These are phyloP conservation scores for Coemansia sp. DNA, from an alignment of 192 early-diverging fungal species.

Conservation along the genomic window DNA sequence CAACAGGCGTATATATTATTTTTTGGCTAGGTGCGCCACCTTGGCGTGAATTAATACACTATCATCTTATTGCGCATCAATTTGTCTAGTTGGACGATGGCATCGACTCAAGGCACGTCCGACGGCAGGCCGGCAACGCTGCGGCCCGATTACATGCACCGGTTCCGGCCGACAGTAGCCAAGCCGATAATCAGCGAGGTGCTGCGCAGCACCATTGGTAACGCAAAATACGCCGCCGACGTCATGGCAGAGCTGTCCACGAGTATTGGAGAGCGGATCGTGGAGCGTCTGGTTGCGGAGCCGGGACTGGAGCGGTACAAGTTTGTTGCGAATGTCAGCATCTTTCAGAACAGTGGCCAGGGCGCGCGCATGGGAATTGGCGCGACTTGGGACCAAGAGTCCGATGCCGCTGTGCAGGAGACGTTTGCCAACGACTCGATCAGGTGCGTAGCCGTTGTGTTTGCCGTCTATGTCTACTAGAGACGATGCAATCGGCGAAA, in stretches of 20 bases:
- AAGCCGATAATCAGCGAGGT: slow-evolving; percentile 15
- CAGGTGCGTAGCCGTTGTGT: slow-evolving; percentile 29
- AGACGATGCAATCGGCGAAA: too few relatives aligned
- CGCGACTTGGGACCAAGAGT: slow-evolving; percentile 24
- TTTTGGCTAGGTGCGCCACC: too few relatives aligned
- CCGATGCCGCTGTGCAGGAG: slow-evolving; percentile 25
- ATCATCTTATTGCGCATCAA: not conserved
- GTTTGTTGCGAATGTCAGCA: slow-evolving; percentile 29
- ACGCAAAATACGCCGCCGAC: slow-evolving; percentile 16
- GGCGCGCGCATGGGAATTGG: slow-evolving; percentile 34
- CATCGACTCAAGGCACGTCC: not conserved
- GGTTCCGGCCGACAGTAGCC: slow-evolving; percentile 20
- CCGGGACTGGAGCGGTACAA: slow-evolving; percentile 41
- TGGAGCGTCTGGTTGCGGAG: slow-evolving; percentile 14
- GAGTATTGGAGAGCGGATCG: slow-evolving; percentile 24
- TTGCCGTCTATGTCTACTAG: slow-evolving; percentile 25
- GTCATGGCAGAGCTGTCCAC: slow-evolving; percentile 13
- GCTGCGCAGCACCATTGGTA: slow-evolving; percentile 22
- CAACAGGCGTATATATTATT: too few relatives aligned
- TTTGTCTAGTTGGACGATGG: not conserved
- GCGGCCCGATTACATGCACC: slow-evolving; percentile 20
- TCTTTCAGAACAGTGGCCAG: slow-evolving; percentile 35
- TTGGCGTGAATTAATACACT: too few relatives aligned
- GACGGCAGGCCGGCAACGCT: not conserved
- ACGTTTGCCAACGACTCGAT: slow-evolving; percentile 16